phyloP scores from a whole-genome alignment of 2,329 filamentous ascomycete species.

The Penicillium glabrum region DNA sequence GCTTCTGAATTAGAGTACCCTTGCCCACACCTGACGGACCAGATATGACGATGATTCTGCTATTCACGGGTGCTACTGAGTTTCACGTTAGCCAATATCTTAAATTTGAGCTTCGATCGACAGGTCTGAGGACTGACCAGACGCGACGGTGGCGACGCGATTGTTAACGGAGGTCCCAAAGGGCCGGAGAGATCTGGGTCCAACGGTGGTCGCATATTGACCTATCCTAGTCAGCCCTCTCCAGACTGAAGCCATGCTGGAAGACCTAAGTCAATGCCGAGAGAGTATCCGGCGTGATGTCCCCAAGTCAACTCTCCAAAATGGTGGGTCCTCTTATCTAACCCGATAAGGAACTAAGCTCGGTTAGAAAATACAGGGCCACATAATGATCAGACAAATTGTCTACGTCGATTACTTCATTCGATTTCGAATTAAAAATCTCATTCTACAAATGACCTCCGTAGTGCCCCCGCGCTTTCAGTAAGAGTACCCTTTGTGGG shows the following conservation, averaged over 20 bases:
- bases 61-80: neutral
- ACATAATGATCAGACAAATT: too few species aligned
- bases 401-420: too few species aligned
- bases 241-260: neutral
- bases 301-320: neutral
- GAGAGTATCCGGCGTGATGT: neutral
- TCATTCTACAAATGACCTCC: neutral
- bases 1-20: slow-evolving; percentile 29
- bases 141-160: neutral
- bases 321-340: neutral
- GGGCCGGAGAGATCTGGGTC: neutral
- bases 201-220: neutral
- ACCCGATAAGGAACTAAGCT: neutral
- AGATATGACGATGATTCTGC: slow-evolving; percentile 24
- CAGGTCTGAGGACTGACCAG: neutral
- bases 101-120: neutral
- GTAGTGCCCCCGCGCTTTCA: neutral
- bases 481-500: neutral
- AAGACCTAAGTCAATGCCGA: neutral
- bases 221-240: neutral
- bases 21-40: slow-evolving; percentile 32
- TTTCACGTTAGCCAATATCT: neutral
- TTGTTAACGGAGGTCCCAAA: neutral
- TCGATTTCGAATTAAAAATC: too few species aligned
- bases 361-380: neutral